Percentiles rank a stretch among this genome's conserved stretches.
These are phyloP conservation scores for Magnolia kwangsiensis DNA, from an alignment of 164 flowering plant genomes.

Conservation along the genomic window DNA sequence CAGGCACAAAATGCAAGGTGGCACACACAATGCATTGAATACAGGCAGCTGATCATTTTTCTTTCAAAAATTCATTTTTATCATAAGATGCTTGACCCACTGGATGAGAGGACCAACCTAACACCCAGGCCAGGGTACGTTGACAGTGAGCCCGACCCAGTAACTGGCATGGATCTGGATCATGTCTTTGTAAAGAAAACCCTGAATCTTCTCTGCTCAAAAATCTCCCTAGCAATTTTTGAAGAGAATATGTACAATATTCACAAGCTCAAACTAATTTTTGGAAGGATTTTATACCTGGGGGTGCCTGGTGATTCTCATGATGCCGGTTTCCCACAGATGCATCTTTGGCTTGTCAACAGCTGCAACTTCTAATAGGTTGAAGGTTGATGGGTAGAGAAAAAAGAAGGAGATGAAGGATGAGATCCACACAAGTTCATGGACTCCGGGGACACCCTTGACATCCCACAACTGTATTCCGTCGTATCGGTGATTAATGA, in stretches of 20 bases:
- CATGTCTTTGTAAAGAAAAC: no score
- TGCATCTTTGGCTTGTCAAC: constrained; percentile 98
- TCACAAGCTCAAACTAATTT: not conserved
- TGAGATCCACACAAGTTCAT: constrained; percentile 69
- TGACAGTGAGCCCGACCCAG: not conserved
- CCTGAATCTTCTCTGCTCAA: no score
- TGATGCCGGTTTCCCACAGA: constrained; percentile 98
- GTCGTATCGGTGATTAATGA: constrained; percentile 93
- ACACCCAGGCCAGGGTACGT: no score
- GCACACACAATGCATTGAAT: no score
- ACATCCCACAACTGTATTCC: constrained; percentile 93
- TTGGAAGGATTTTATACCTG: constrained; percentile 47
- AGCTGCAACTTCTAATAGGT: constrained; percentile 91
- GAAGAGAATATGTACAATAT: not conserved
- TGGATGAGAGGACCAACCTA: no score
- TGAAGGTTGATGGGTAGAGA: constrained; percentile 95
- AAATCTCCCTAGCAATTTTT: not conserved
- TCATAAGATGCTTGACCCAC: no score
- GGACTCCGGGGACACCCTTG: constrained; percentile 63
- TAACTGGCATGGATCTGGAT: no score
- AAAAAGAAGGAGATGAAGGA: constrained; percentile 79
- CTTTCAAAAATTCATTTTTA: no score
- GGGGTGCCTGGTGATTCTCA: constrained; percentile 98
- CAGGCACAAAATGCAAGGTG: no score
- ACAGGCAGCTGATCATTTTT: no score